Conservation (phyloP, 2,329 filamentous ascomycete species). For the Fusarium floridanum region DNA sequence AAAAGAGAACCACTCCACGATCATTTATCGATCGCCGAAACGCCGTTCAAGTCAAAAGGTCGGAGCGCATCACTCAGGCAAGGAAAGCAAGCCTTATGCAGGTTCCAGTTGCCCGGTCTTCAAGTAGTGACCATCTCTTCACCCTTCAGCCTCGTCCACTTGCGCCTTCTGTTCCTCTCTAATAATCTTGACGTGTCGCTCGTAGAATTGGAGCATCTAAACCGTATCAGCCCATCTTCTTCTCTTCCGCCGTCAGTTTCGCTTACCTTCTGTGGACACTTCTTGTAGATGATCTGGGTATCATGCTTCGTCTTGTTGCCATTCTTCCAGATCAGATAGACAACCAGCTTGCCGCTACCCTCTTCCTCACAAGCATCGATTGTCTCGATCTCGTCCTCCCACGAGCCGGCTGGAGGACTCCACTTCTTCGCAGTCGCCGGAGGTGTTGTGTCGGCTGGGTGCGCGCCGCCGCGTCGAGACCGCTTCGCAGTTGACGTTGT, state of each 20-base stretch:
- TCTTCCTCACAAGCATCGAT: constrained; percentile 81
- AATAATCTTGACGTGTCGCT: constrained; percentile 68
- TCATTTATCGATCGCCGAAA: constrained; percentile 20
- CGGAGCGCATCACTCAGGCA: not conserved
- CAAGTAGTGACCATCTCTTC: not conserved
- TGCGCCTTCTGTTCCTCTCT: constrained; percentile 51
- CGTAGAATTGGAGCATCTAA: constrained; percentile 72
- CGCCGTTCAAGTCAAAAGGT: constrained; percentile 9
- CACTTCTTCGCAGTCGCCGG: constrained; percentile 65
- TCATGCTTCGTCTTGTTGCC: constrained; percentile 80
- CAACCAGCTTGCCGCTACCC: constrained; percentile 69
- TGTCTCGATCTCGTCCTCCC: constrained; percentile 79
- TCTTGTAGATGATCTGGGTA: constrained; percentile 75
- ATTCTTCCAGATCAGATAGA: constrained; percentile 81
- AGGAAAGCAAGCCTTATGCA: not conserved
- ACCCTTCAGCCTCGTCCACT: constrained; percentile 31
- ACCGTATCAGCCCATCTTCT: constrained; percentile 10
- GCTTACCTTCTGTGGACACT: constrained; percentile 81
- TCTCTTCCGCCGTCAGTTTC: not conserved
- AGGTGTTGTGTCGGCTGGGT: constrained; percentile 63
- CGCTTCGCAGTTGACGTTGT: constrained; percentile 57
- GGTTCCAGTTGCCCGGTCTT: not conserved
- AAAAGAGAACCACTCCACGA: constrained; percentile 10
- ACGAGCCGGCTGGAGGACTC: constrained; percentile 78
- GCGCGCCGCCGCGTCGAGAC: constrained; percentile 60